Evolutionary conservation across 768 basidiomycete genomes (phyloP).

Genomic region (Gymnopilus dilepis): DNA sequence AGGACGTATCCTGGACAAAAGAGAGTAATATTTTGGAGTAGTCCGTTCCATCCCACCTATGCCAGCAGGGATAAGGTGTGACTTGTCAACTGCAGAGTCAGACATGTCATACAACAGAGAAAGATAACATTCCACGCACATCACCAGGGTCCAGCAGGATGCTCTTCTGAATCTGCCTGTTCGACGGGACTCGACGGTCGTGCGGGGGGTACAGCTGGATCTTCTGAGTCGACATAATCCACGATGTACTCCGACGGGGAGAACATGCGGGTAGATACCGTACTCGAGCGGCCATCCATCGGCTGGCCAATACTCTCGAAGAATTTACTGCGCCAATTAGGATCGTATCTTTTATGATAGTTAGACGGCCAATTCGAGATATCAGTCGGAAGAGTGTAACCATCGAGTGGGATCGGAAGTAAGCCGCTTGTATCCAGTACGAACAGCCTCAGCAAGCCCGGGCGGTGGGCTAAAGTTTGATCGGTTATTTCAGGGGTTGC

Average conservation of each 20-base stretch:
- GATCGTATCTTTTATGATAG: conserved; percentile 20
- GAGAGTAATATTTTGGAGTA: too few relatives aligned
- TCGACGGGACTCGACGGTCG: conserved; percentile 17
- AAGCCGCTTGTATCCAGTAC: conserved; percentile 22
- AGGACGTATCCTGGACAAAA: too few relatives aligned
- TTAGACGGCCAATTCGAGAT: conserved; percentile 20
- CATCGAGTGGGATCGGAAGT: conserved; percentile 19
- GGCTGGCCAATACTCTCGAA: conserved; percentile 20
- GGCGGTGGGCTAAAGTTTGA: conserved; percentile 20
- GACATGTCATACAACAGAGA: too few relatives aligned
- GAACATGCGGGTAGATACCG: background rate
- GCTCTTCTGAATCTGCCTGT: background rate
- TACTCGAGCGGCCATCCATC: background rate
- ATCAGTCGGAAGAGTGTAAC: conserved; percentile 23
- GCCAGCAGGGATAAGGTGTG: too few relatives aligned
- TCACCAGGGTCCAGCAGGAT: background rate
- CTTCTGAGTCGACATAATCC: background rate
- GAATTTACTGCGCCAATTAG: conserved; percentile 16
- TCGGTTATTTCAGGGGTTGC: conserved; percentile 18
- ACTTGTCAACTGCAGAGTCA: too few relatives aligned
- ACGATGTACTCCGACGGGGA: conserved; percentile 1
- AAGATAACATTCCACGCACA: too few relatives aligned
- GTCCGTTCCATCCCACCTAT: too few relatives aligned
- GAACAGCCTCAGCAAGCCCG: conserved; percentile 22
- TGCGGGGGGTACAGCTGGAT: conserved; percentile 15